Conservation (phyloP, 2,329 filamentous ascomycete species). For the Pestalotiopsis fici region DNA sequence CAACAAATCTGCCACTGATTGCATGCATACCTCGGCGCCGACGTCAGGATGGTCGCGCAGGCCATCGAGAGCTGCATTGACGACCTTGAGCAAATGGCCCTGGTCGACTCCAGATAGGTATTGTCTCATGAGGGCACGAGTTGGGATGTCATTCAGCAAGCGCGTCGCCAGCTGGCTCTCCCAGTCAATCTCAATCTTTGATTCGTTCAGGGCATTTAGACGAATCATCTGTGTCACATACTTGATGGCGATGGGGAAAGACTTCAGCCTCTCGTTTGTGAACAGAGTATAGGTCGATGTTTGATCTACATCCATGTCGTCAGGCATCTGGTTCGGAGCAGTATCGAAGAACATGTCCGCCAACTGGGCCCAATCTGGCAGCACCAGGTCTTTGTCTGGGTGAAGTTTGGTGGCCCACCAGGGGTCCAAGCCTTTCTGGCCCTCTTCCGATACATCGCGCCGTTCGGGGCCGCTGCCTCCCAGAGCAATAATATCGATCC, state of each 20-base stretch:
- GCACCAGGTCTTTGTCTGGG: conserved; percentile 31
- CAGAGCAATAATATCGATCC: conserved; percentile 85
- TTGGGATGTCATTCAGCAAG: conserved; percentile 68
- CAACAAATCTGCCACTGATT: conserved; percentile 27
- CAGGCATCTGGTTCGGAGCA: conserved; percentile 17
- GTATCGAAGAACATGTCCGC: conserved; percentile 48
- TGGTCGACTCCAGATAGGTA: conserved; percentile 49
- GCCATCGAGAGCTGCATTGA: conserved; percentile 59
- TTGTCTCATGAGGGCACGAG: conserved; percentile 58
- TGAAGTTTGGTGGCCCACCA: conserved; percentile 43
- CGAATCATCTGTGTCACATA: conserved; percentile 64
- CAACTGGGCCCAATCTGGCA: conserved; percentile 56
- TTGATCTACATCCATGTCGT: conserved; percentile 41
- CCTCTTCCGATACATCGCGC: conserved; percentile 86
- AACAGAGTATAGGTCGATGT: conserved; percentile 36
- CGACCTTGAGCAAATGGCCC: conserved; percentile 41
- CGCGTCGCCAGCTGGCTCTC: conserved; percentile 75
- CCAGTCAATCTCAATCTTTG: conserved; percentile 78
- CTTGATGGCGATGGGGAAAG: conserved; percentile 68
- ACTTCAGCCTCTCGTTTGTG: conserved; percentile 44
- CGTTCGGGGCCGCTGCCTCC: conserved; percentile 67
- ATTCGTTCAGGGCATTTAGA: conserved; percentile 47
- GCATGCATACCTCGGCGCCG: conserved; percentile 29
- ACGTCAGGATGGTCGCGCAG: conserved; percentile 45
- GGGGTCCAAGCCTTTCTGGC: conserved; percentile 80